A percentile compares a stretch with the other conserved stretches of the same genome.
phyloP scores from a whole-genome alignment of 495 filamentous ascomycete species.

The Elasticomyces elasticus region DNA sequence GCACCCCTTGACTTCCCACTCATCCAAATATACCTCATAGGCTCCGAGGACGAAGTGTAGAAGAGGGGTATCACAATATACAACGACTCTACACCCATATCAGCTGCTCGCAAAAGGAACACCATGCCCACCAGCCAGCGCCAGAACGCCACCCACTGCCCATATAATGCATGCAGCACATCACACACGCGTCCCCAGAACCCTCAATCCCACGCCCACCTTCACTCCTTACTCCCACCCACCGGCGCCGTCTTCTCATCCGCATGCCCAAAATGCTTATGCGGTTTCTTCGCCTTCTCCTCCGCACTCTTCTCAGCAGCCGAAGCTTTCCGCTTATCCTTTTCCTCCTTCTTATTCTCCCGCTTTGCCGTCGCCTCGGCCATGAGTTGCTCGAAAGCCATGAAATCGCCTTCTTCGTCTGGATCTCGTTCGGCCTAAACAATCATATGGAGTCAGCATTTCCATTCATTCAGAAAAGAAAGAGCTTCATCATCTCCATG shows the following conservation, averaged over 20 bases:
- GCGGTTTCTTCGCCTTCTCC: not conserved
- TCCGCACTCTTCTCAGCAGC: not conserved
- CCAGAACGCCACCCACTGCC: not conserved
- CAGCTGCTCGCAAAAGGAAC: not conserved
- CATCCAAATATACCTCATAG: not conserved
- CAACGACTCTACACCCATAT: not conserved
- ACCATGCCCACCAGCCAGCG: not conserved
- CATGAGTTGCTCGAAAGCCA: slow-evolving; percentile 97
- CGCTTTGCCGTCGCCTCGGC: slow-evolving; percentile 94
- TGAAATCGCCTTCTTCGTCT: slow-evolving; percentile 96
- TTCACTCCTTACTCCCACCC: not conserved
- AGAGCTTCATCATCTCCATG: not conserved
- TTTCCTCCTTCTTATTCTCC: slow-evolving; percentile 46
- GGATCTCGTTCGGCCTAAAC: slow-evolving; percentile 74
- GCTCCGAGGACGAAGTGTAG: not conserved
- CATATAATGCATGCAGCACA: no score
- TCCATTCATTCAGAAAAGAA: no score
- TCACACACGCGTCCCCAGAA: no score
- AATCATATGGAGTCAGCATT: slow-evolving; percentile 1
- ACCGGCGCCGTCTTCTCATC: not conserved
- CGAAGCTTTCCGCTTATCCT: slow-evolving; percentile 41
- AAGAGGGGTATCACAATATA: not conserved
- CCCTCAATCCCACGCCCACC: not conserved
- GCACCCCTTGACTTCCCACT: no score
- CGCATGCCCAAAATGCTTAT: not conserved